Evolutionary conservation across 2,329 filamentous ascomycete genomes (phyloP).

Genomic region (Colletotrichum sp.): DNA sequence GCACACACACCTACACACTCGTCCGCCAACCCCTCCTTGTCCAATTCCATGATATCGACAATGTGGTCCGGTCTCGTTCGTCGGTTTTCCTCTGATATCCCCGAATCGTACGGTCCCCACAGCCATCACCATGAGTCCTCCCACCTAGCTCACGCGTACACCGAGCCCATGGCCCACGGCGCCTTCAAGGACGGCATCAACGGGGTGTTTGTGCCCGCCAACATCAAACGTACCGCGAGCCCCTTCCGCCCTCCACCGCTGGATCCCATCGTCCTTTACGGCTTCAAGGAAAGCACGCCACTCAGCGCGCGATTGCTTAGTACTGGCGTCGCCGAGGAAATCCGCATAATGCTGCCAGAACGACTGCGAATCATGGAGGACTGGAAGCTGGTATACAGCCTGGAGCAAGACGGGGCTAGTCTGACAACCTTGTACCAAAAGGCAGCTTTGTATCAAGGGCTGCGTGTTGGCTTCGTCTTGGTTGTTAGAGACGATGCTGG

Average conservation of each 20-base stretch:
- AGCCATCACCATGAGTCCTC: conserved; percentile 22
- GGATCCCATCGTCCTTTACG: conserved; percentile 75
- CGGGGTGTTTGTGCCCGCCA: conserved; percentile 64
- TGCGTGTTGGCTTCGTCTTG: conserved; percentile 86
- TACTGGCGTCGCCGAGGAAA: conserved; percentile 84
- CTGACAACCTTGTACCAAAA: conserved; percentile 85
- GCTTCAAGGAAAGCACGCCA: conserved; percentile 67
- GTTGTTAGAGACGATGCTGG: conserved; percentile 81
- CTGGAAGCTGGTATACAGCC: conserved; percentile 86
- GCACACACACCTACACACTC: conserved; percentile 29
- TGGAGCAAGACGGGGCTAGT: conserved; percentile 91
- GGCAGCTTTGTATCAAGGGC: conserved; percentile 68
- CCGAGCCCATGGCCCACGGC: conserved; percentile 20
- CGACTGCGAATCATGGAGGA: conserved; percentile 85
- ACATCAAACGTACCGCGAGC: conserved; percentile 65
- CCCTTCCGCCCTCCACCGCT: conserved; percentile 90
- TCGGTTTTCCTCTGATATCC: conserved; percentile 62
- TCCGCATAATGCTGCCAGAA: conserved; percentile 85
- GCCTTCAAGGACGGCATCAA: conserved; percentile 52
- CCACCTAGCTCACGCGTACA: conserved; percentile 28
- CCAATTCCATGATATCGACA: conserved; percentile 35
- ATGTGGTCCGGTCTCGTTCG: conserved; percentile 70
- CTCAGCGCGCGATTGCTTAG: conserved; percentile 70
- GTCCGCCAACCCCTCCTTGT: conserved; percentile 30
- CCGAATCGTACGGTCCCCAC: conserved; percentile 28